phyloP scores from a whole-genome alignment of 2,329 filamentous ascomycete genomes.

The Scytalidium lignicola region DNA sequence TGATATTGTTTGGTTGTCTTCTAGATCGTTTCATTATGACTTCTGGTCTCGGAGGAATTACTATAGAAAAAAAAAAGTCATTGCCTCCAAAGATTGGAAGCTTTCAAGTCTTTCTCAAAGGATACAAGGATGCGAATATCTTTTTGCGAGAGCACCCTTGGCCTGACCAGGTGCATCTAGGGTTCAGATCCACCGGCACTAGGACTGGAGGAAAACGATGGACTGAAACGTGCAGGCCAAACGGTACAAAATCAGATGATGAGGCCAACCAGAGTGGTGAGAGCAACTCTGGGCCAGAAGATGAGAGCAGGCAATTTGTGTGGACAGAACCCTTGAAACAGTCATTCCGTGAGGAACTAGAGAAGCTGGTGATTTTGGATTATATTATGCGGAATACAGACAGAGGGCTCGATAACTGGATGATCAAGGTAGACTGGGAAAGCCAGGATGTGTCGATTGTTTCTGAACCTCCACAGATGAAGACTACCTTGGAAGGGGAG shows the following conservation, averaged over 20 bases:
- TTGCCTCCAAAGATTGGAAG: slow-evolving; percentile 89
- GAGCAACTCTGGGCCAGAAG: slow-evolving; percentile 15
- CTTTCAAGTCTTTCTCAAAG: slow-evolving; percentile 95
- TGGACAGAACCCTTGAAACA: slow-evolving; percentile 90
- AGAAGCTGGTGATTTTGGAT: slow-evolving; percentile 94
- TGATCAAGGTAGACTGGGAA: slow-evolving; percentile 93
- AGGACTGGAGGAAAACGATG: slow-evolving; percentile 67
- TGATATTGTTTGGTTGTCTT: slow-evolving; percentile 88
- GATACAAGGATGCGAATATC: slow-evolving; percentile 93
- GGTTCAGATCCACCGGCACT: slow-evolving; percentile 63
- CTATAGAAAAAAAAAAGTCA: slow-evolving; percentile 78
- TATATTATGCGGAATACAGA: slow-evolving; percentile 99
- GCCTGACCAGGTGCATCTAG: slow-evolving; percentile 72
- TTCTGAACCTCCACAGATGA: slow-evolving; percentile 72
- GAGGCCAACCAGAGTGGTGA: slow-evolving; percentile 44
- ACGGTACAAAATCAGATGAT: slow-evolving; percentile 48
- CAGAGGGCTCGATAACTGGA: slow-evolving; percentile 96
- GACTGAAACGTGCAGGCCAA: slow-evolving; percentile 76
- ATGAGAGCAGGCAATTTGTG: slow-evolving; percentile 46
- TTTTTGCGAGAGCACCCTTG: slow-evolving; percentile 94
- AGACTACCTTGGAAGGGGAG: slow-evolving; percentile 49
- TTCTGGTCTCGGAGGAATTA: slow-evolving; percentile 92
- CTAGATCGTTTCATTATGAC: slow-evolving; percentile 96
- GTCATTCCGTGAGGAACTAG: slow-evolving; percentile 88
- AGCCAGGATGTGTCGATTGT: slow-evolving; percentile 78